Percentiles rank a stretch among this genome's conserved stretches.
phyloP scores from a whole-genome alignment of 73 alveolate species.

The Symbiodinium pilosum region DNA sequence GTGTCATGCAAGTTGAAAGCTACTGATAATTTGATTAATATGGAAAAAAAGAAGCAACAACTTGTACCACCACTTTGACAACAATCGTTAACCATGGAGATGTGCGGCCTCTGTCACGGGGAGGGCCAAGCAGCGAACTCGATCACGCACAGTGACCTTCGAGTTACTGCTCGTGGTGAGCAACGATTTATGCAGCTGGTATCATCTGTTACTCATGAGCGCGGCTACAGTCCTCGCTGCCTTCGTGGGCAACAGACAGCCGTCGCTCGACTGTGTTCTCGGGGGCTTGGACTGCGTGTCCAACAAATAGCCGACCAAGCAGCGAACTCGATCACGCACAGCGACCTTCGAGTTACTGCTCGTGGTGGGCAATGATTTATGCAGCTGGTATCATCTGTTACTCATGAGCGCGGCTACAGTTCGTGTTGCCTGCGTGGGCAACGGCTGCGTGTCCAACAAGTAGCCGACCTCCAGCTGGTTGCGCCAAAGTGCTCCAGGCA shows the following conservation, averaged over 20 bases:
- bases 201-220: too few relatives aligned
- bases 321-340: neutral
- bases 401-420: too few relatives aligned
- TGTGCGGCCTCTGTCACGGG: slow-evolving; percentile 73
- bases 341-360: neutral
- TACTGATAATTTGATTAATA: too few relatives aligned
- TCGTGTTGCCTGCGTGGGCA: slow-evolving; percentile 11
- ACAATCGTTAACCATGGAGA: too few relatives aligned
- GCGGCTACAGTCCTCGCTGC: too few relatives aligned
- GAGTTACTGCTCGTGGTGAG: neutral
- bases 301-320: slow-evolving; percentile 10
- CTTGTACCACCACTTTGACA: too few relatives aligned
- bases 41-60: too few relatives aligned
- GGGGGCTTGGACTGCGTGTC: neutral
- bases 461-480: neutral
- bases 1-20: too few relatives aligned
- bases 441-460: neutral
- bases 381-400: too few relatives aligned
- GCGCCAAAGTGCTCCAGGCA: too few relatives aligned
- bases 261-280: neutral
- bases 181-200: too few relatives aligned
- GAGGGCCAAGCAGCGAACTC: slow-evolving; percentile 47
- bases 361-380: too few relatives aligned
- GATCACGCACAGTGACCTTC: neutral
- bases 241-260: neutral